Percentiles rank a stretch among this genome's conserved stretches.
These are phyloP conservation scores for Claviceps sorghi DNA, from an alignment of 2,329 filamentous ascomycete species.

Conservation along the genomic window DNA sequence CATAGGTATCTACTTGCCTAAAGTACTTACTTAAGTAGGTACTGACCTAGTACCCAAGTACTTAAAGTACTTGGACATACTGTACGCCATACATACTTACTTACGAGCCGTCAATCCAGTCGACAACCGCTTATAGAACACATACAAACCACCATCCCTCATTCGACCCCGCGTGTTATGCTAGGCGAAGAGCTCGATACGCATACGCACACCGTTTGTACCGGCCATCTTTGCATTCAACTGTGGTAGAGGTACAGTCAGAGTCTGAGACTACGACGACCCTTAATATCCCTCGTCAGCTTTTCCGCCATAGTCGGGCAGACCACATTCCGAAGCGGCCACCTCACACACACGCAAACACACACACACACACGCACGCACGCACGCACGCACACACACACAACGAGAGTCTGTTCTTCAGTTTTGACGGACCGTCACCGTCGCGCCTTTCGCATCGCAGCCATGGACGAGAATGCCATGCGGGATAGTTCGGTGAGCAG, in stretches of 20 bases:
- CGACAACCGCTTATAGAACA: not conserved
- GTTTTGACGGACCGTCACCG: not conserved
- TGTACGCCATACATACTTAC: not conserved
- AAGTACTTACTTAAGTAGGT: too few species aligned
- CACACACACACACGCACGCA: not conserved
- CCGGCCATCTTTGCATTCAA: not conserved
- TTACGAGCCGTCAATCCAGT: not conserved
- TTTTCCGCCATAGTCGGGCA: not conserved
- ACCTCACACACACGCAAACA: not conserved
- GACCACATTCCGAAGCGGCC: not conserved
- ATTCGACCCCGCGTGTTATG: not conserved
- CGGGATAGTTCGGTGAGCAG: slow-evolving; percentile 1
- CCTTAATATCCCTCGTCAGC: not conserved
- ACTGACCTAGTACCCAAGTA: too few species aligned
- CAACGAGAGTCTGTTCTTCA: not conserved
- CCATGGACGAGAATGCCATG: slow-evolving; percentile 3
- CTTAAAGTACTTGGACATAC: too few species aligned
- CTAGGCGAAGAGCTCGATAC: not conserved
- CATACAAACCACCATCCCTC: not conserved
- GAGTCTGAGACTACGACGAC: not conserved
- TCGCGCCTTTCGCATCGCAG: not conserved
- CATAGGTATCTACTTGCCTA: too few species aligned
- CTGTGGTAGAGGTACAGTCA: too few species aligned
- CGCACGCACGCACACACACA: not conserved
- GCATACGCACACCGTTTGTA: not conserved